Evolutionary conservation across 1,284 basidiomycete genomes (phyloP), one percentile per base, ranked within the genome.

Genomic region (Prillingera fragicola): DNA sequence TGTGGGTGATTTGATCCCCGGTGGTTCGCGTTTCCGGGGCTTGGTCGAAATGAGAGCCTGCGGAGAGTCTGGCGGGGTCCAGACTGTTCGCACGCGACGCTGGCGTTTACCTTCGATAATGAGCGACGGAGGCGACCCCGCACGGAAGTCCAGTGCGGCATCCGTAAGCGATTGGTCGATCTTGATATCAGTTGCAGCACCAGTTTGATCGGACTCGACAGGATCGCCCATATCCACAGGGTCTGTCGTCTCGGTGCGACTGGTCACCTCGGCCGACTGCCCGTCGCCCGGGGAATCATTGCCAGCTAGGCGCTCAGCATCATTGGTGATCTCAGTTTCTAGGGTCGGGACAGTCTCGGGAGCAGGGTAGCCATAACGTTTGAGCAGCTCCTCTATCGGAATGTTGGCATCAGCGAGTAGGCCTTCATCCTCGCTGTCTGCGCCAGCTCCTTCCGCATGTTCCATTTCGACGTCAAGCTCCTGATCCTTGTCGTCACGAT

Each of bases 381-480:
- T 66, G 48, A 78, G 62, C 1, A 78, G 63, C 56, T 77, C 76
- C 48, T 78, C 77, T 40, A 78, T 73, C 1, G 77, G 74, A 38
- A 79, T 33, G 45, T 77, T 70, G 17, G 76, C 75, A 55, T 78
- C 77, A 4, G 72, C 72, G 14, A 69, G 57, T 0, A 78, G 62
- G 0, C 74, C 77, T 31, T 73, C 75, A 51, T 77, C 70, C 55
- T 77, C 75, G 31, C 71, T 71, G 40, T 74, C 73, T 32, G 64
- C 64, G 23, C 60, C 65, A 10, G 59, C 61, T n/a, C 63, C 65
- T n/a, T 61, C 63, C 7, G 69, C 70, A 32, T 63, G 64, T 41
- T 71, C 68, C 72, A 75, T 73, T 54, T 71, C 72, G 18, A 62
- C 57, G 32, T 70, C 72, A 7, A 73, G 50, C 36, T 59, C 52